Conservation (phyloP, 1,284 basidiomycete species). For the Heterobasidion irregulare region DNA sequence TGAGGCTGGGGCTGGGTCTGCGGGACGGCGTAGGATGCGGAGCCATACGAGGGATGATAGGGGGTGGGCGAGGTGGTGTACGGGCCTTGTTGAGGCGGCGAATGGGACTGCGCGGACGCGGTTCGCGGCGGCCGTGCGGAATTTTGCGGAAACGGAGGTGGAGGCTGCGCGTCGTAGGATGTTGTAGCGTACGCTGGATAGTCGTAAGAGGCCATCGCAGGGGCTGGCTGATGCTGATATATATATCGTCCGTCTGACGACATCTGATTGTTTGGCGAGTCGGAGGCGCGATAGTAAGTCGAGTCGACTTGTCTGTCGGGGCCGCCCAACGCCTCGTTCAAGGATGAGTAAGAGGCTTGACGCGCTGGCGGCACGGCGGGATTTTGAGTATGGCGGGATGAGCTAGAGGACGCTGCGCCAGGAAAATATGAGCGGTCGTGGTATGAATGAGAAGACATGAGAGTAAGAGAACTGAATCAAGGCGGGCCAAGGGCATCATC, state of each 20-base stretch:
- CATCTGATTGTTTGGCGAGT: conserved; percentile 24
- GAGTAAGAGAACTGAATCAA: conserved; percentile 7
- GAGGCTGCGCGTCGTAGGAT: conserved; percentile 24
- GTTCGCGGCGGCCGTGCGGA: conserved; percentile 26
- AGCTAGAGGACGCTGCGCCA: conserved; percentile 15
- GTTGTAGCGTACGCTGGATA: conserved; percentile 35
- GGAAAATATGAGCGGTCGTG: conserved; percentile 18
- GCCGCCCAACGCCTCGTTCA: conserved; percentile 21
- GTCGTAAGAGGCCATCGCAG: conserved; percentile 38
- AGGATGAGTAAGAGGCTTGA: conserved; percentile 21
- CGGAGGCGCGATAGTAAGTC: conserved; percentile 12
- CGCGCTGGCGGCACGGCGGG: not conserved
- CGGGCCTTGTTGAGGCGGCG: conserved; percentile 20
- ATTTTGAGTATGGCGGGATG: conserved; percentile 13
- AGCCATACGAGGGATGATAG: conserved; percentile 18
- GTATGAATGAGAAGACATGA: conserved; percentile 17
- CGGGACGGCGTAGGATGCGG: conserved; percentile 24
- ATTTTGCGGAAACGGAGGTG: conserved; percentile 26
- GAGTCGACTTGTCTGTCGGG: conserved; percentile 11
- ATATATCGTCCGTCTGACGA: conserved; percentile 50
- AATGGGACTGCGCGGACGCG: conserved; percentile 30
- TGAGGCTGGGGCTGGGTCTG: conserved; percentile 23
- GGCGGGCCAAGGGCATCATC: conserved; percentile 6
- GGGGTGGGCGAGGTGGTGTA: conserved; percentile 20
- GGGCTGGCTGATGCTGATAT: conserved; percentile 37